Evolutionary conservation across 2,329 filamentous ascomycete genomes (phyloP).

Genomic region (Paraphaeosphaeria sporulosa): DNA sequence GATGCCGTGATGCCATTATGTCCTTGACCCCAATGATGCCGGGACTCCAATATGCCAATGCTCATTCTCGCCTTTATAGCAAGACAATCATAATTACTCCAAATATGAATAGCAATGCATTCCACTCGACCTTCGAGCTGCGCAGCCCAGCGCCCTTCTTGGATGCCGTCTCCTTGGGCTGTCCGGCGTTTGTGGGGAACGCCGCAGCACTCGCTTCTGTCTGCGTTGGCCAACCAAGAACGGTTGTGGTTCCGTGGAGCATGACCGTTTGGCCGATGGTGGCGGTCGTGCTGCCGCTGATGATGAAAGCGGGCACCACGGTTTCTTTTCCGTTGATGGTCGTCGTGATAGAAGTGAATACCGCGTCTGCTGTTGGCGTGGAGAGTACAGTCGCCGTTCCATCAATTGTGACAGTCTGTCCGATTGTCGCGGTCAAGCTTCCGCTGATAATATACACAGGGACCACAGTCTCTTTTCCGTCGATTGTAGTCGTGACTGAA

Average conservation of each 20-base stretch:
- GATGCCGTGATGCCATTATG: not conserved
- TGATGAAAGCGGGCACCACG: conserved; percentile 17
- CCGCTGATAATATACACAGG: conserved; percentile 21
- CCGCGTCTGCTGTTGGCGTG: conserved; percentile 11
- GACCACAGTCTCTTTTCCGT: conserved; percentile 9
- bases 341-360: conserved; percentile 15
- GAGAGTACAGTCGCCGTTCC: conserved; percentile 18
- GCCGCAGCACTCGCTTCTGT: conserved; percentile 1
- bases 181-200: not conserved
- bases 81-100: not conserved
- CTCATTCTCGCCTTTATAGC: not conserved
- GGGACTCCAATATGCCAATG: not conserved
- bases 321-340: conserved; percentile 18
- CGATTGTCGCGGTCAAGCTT: conserved; percentile 16
- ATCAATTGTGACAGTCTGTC: conserved; percentile 23
- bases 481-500: conserved; percentile 16
- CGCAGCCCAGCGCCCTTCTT: not conserved
- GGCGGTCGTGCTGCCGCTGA: conserved; percentile 17
- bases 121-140: not conserved
- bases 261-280: conserved; percentile 23
- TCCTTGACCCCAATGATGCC: not conserved
- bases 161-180: not conserved
- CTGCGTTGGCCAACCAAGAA: conserved; percentile 9
- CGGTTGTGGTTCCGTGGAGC: conserved; percentile 17
- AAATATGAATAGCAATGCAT: not conserved